These are phyloP conservation scores for Arthrinium puccinioides DNA, from an alignment of 2,329 filamentous ascomycete genomes.

Conservation along the genomic window DNA sequence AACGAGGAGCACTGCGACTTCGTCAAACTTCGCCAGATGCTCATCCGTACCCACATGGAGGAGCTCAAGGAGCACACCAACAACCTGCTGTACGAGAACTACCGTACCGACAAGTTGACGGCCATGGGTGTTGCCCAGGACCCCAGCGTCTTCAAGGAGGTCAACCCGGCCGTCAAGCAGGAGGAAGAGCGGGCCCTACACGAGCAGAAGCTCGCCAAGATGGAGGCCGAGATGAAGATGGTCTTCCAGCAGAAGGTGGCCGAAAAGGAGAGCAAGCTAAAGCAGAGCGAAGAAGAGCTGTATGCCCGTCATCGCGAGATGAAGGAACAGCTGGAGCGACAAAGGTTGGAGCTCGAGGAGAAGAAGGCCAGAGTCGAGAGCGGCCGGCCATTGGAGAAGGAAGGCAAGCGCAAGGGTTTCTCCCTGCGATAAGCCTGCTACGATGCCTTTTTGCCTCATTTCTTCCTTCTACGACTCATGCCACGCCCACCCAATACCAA, in stretches of 20 bases:
- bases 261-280: constrained; percentile 99
- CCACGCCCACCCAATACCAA: constrained; percentile 52
- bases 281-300: constrained; percentile 98
- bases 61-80: constrained; percentile 99
- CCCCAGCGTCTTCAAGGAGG: constrained; percentile 99
- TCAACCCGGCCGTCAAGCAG: constrained; percentile 99
- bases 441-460: neutral
- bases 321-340: constrained; percentile 98
- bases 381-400: constrained; percentile 91
- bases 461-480: constrained; percentile 39
- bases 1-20: constrained; percentile 99
- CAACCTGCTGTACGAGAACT: constrained; percentile 98
- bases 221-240: constrained; percentile 99
- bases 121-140: constrained; percentile 98
- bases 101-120: constrained; percentile 98
- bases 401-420: constrained; percentile 98
- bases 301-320: constrained; percentile 98
- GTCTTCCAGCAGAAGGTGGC: constrained; percentile 99
- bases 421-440: constrained; percentile 71
- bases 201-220: constrained; percentile 99
- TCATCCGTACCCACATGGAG: constrained; percentile 99
- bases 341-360: constrained; percentile 91
- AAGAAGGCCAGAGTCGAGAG: constrained; percentile 96
- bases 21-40: constrained; percentile 99
- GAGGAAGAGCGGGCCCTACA: constrained; percentile 97